phyloP scores from a whole-genome alignment of 257 asterid species.

The Solanum medicagineum region DNA sequence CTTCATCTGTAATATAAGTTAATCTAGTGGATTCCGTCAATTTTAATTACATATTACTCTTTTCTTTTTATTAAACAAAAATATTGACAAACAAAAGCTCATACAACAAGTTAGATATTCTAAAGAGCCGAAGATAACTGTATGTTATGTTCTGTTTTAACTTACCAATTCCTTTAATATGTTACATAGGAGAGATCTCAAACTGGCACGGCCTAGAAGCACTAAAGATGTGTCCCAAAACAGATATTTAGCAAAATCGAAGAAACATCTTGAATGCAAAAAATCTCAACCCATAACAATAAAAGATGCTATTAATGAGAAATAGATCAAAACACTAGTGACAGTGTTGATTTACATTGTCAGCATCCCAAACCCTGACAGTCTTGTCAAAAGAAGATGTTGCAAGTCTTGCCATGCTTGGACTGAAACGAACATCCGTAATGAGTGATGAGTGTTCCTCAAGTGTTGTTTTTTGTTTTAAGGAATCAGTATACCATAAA shows the following conservation, averaged over 20 bases:
- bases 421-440: constrained; percentile 94
- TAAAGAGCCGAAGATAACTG: not conserved
- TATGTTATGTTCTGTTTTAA: not conserved
- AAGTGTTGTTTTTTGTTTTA: constrained; percentile 70
- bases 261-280: not conserved
- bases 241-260: not conserved
- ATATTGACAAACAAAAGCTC: not conserved
- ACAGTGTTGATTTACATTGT: constrained; percentile 43
- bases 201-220: not conserved
- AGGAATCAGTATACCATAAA: constrained; percentile 65
- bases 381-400: constrained; percentile 94
- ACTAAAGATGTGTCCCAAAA: not conserved
- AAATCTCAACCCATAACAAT: not conserved
- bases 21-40: not conserved
- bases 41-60: not conserved
- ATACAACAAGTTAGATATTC: not conserved
- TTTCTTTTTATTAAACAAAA: not conserved
- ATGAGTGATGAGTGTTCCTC: constrained; percentile 82
- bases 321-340: not conserved
- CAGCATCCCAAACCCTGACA: constrained; percentile 97
- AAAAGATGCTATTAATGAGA: not conserved
- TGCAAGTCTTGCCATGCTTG: constrained; percentile 95
- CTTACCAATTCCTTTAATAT: not conserved
- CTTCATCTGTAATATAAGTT: not conserved
- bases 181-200: not conserved